These are phyloP conservation scores for Lentinula sp. DNA, from an alignment of 768 basidiomycete species.

Conservation along the genomic window DNA sequence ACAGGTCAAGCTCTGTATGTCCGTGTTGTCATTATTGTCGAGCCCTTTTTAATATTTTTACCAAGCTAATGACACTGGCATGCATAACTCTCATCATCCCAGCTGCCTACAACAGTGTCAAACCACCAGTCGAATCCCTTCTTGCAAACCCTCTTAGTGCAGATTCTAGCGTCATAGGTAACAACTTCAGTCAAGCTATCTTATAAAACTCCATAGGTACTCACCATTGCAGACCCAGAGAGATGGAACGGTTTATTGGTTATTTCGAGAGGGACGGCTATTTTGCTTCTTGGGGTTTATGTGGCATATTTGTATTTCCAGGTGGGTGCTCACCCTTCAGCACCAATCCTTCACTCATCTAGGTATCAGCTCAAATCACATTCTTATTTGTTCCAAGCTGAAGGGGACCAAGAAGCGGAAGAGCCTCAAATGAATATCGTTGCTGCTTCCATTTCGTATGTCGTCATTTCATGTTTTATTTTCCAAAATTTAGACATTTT, in stretches of 20 bases:
- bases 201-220: slow-evolving; percentile 1
- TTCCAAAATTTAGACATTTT: not conserved
- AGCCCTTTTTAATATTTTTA: slow-evolving; percentile 2
- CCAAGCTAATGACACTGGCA: slow-evolving; percentile 76
- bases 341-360: not conserved
- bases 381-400: slow-evolving; percentile 50
- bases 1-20: slow-evolving; percentile 43
- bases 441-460: slow-evolving; percentile 55
- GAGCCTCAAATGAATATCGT: slow-evolving; percentile 60
- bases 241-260: slow-evolving; percentile 49
- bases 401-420: slow-evolving; percentile 29
- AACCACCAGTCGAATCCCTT: not conserved
- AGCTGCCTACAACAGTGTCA: slow-evolving; percentile 70
- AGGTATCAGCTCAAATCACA: slow-evolving; percentile 64
- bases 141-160: not conserved
- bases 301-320: slow-evolving; percentile 72
- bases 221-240: slow-evolving; percentile 16
- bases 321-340: slow-evolving; percentile 27
- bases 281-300: slow-evolving; percentile 72
- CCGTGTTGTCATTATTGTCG: not conserved
- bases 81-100: slow-evolving; percentile 89
- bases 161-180: not conserved
- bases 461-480: not conserved
- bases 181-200: not conserved
- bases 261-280: slow-evolving; percentile 77